A percentile compares a stretch with the other conserved stretches of the same genome.
These are phyloP conservation scores for Didymella glomerata DNA, from an alignment of 2,329 filamentous ascomycete species.

Conservation along the genomic window DNA sequence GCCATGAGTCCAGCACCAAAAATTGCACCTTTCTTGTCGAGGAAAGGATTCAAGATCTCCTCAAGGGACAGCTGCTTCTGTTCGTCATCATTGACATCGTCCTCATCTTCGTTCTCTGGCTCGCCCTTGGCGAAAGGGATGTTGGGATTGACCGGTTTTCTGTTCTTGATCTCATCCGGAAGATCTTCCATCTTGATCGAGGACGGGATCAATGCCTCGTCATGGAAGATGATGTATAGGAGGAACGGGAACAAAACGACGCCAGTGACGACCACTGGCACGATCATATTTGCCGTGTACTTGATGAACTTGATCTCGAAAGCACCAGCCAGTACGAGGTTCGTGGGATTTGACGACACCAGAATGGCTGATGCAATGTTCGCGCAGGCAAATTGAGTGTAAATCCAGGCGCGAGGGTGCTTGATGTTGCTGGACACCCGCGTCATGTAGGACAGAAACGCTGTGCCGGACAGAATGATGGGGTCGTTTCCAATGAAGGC, in stretches of 20 bases:
- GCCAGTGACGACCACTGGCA: conserved; percentile 73
- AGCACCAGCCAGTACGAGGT: conserved; percentile 76
- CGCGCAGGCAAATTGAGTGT: conserved; percentile 74
- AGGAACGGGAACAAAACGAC: conserved; percentile 74
- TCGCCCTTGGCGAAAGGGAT: conserved; percentile 71
- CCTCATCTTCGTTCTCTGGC: conserved; percentile 61
- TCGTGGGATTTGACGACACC: conserved; percentile 81
- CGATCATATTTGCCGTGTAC: conserved; percentile 81
- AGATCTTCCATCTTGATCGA: conserved; percentile 75
- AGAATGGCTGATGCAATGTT: conserved; percentile 79
- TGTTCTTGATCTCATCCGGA: conserved; percentile 63
- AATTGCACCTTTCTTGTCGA: conserved; percentile 71
- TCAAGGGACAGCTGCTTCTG: conserved; percentile 68
- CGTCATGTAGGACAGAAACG: conserved; percentile 80
- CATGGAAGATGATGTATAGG: conserved; percentile 72
- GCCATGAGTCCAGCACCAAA: conserved; percentile 74
- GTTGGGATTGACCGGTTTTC: conserved; percentile 73
- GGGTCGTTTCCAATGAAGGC: conserved; percentile 78
- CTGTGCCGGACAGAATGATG: conserved; percentile 76
- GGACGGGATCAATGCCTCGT: conserved; percentile 69
- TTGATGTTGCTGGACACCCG: conserved; percentile 76
- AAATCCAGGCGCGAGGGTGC: conserved; percentile 76
- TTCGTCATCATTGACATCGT: conserved; percentile 58
- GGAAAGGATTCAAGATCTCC: conserved; percentile 78
- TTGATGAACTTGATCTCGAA: conserved; percentile 76